Evolutionary conservation across 805 yeast species (phyloP), one percentile per base, ranked within the genome.

Genomic region (Hanseniaspora mollemarum): DNA sequence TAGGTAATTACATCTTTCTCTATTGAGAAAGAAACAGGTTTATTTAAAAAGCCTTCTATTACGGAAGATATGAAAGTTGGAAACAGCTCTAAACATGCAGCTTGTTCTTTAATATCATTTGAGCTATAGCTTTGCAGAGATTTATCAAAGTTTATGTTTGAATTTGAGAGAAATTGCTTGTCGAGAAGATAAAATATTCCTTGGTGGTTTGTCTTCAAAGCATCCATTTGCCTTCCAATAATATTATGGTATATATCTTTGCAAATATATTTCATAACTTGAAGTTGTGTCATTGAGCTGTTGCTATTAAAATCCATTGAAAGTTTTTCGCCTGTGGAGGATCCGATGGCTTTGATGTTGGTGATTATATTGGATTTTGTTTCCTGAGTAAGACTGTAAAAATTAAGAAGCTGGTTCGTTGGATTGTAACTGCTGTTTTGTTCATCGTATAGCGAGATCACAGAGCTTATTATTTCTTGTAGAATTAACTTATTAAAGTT

Each of bases 191-290:
- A 65, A 52, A 67, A 67, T 1, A 68, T 59, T 22, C 73, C 84
- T 35, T 94, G 68, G 63, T 92, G 96, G 62, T 92, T 92, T 1
- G 98, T 92, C 54, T 94, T 76, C 53, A 92, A 71, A 57, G 87
- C 87, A 62, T 88, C 96, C 71, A 92, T 85, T 62, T 84, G 96
- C 65, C 87, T 90, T 35, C 80, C 77, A 66, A 78, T 87, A 26
- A 90, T 62, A 49, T 74, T 67, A 58, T 76, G 79, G 97, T 97
- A 92, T 26, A 88, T 82, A 57, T 88, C 96, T 42, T 94, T 75
- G 62, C 97, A 88, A 4, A 92, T 76, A 62, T 86, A 87, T 66
- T 90, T 90, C 86, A 92, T 85, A 36, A 90, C 75, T 56, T 85
- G 88, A 35, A 90, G 66, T 12, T 83, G 72, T 54, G 84, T 88